These are phyloP conservation scores for Lentithecium fluviatile DNA, from an alignment of 495 filamentous ascomycete species.

Conservation along the genomic window DNA sequence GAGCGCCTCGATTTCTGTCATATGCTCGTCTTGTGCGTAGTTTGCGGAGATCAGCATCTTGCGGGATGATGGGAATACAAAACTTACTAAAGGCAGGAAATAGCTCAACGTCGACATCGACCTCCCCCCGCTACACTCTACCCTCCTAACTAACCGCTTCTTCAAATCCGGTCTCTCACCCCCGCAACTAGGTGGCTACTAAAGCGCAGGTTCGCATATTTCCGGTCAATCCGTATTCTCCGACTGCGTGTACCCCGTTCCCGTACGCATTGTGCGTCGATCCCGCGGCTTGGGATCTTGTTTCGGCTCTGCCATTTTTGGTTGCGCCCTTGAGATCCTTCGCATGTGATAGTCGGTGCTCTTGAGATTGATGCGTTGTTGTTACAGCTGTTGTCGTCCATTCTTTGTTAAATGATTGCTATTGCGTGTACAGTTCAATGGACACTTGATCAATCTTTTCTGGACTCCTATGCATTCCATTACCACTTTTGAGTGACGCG, in stretches of 20 bases:
- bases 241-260: conserved; percentile 41
- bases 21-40: conserved; percentile 61
- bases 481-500: no score
- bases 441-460: no score
- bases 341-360: no score
- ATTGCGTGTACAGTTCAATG: no score
- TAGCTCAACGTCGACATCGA: conserved; percentile 63
- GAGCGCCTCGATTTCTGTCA: conserved; percentile 48
- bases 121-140: conserved; percentile 64
- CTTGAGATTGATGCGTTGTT: no score
- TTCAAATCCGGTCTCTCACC: conserved; percentile 36
- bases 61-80: neutral
- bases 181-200: conserved; percentile 66
- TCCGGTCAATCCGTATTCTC: conserved; percentile 73
- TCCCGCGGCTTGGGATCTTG: no score
- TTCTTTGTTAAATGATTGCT: no score
- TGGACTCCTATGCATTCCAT: no score
- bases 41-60: neutral
- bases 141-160: conserved; percentile 60
- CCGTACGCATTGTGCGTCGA: no score
- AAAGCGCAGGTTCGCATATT: conserved; percentile 77
- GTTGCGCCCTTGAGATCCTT: no score
- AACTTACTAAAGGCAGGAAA: conserved; percentile 54
- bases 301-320: no score
- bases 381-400: no score